A percentile compares a stretch with the other conserved stretches of the same genome.
These are phyloP conservation scores for Eucalyptus tenuipes DNA, from an alignment of 345 rosid species.

Conservation along the genomic window DNA sequence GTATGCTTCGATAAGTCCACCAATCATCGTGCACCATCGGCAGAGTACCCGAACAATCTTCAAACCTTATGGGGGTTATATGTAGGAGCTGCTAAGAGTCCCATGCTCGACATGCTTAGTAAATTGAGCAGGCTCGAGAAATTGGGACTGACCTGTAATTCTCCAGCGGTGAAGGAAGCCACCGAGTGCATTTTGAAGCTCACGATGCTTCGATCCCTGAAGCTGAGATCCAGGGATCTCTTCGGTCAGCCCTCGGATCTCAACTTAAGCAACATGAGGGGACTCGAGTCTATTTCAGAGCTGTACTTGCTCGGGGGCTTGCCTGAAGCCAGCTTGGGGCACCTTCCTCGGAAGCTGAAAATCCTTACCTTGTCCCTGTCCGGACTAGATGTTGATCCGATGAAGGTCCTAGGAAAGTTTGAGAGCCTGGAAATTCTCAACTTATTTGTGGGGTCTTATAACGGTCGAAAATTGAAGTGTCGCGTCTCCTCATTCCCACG, in stretches of 20 bases:
- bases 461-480: not conserved
- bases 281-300: not conserved
- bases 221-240: conserved; percentile 11
- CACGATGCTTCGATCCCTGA: conserved; percentile 1
- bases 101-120: not conserved
- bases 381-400: conserved; percentile 1
- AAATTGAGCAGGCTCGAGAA: not conserved
- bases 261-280: not conserved
- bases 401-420: conserved; percentile 1
- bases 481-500: not conserved
- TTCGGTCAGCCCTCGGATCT: conserved; percentile 8
- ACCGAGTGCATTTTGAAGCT: not conserved
- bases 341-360: conserved; percentile 7
- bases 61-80: conserved; percentile 15
- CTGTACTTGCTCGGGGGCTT: conserved; percentile 19
- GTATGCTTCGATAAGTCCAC: not conserved
- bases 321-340: not conserved
- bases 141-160: not conserved
- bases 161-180: not conserved
- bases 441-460: conserved; percentile 9
- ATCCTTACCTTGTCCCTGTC: conserved; percentile 22
- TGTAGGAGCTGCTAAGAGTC: not conserved
- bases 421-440: conserved; percentile 6
- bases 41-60: not conserved
- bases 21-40: not conserved